A percentile compares a stretch with the other conserved stretches of the same genome.
These are phyloP conservation scores for Nitzschia sp. DNA, from an alignment of 108 stramenopile genomes.

Conservation along the genomic window DNA sequence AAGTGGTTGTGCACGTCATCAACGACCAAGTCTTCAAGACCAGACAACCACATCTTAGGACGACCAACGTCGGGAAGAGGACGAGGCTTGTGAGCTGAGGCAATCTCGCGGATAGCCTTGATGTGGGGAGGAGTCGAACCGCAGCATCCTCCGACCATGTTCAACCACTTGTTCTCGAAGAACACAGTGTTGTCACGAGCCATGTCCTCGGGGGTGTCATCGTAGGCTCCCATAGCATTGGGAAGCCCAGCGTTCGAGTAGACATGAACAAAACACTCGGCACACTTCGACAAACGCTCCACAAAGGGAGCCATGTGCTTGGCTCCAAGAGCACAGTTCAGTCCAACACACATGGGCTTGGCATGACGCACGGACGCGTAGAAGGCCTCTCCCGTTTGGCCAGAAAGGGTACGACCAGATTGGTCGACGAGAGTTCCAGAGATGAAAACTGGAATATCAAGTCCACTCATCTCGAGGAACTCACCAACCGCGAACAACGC, in stretches of 20 bases:
- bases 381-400: constrained; percentile 98
- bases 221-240: constrained; percentile 99
- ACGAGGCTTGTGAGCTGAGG: constrained; percentile 65
- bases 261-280: constrained; percentile 96
- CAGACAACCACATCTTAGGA: constrained; percentile 96
- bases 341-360: constrained; percentile 97
- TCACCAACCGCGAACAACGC: constrained; percentile 93
- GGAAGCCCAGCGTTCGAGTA: constrained; percentile 99
- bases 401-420: constrained; percentile 96
- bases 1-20: constrained; percentile 91
- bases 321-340: constrained; percentile 98
- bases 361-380: constrained; percentile 95
- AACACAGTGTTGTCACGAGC: constrained; percentile 89
- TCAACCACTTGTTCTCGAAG: constrained; percentile 92
- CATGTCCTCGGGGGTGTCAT: constrained; percentile 96
- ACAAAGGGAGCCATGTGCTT: constrained; percentile 96
- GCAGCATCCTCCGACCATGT: constrained; percentile 99
- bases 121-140: constrained; percentile 97
- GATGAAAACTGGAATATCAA: constrained; percentile 96
- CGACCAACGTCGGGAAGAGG: constrained; percentile 80
- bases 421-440: constrained; percentile 98
- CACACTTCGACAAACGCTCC: constrained; percentile 83
- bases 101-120: constrained; percentile 77
- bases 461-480: constrained; percentile 84
- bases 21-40: constrained; percentile 91